Percentiles rank a stretch among this genome's conserved stretches.
Evolutionary conservation across 1,139 yeast species (phyloP).

Genomic region (Blastobotrys petasosporus): DNA sequence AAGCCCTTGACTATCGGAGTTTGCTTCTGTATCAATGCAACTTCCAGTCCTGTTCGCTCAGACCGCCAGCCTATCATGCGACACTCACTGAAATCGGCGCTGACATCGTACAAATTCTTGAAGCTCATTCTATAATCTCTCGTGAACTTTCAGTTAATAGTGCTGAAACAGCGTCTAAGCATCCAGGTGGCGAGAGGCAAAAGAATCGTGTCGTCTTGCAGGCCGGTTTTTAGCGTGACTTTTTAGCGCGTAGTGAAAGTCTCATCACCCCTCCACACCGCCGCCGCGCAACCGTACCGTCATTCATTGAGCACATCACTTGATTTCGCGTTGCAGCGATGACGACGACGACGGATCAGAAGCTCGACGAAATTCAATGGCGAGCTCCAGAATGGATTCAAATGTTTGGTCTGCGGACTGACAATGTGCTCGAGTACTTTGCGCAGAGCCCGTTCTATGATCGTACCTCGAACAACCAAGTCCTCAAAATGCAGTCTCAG

Average conservation of each 20-base stretch:
- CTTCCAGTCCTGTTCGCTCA: constrained; percentile 70
- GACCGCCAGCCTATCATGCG: constrained; percentile 55
- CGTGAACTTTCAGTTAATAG: neutral
- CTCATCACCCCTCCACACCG: too few relatives aligned
- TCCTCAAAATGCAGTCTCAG: constrained; percentile 90
- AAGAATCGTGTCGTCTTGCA: too few relatives aligned
- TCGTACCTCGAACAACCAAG: constrained; percentile 89
- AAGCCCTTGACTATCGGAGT: constrained; percentile 90
- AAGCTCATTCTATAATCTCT: neutral
- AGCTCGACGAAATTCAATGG: constrained; percentile 89
- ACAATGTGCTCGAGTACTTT: constrained; percentile 87
- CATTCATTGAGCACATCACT: neutral
- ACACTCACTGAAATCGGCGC: constrained; percentile 22
- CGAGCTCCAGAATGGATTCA: constrained; percentile 97
- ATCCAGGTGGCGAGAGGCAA: too few relatives aligned
- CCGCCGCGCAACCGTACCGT: too few relatives aligned
- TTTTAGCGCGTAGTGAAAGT: too few relatives aligned
- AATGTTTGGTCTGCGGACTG: constrained; percentile 70
- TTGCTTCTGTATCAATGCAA: constrained; percentile 69
- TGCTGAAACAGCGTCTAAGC: neutral
- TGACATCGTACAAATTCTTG: constrained; percentile 17
- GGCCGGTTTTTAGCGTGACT: too few relatives aligned
- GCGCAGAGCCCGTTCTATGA: constrained; percentile 93
- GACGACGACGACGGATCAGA: constrained; percentile 7
- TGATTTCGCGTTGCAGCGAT: neutral